phyloP scores from a whole-genome alignment of 768 basidiomycete genomes.

The Pholiota conissans region DNA sequence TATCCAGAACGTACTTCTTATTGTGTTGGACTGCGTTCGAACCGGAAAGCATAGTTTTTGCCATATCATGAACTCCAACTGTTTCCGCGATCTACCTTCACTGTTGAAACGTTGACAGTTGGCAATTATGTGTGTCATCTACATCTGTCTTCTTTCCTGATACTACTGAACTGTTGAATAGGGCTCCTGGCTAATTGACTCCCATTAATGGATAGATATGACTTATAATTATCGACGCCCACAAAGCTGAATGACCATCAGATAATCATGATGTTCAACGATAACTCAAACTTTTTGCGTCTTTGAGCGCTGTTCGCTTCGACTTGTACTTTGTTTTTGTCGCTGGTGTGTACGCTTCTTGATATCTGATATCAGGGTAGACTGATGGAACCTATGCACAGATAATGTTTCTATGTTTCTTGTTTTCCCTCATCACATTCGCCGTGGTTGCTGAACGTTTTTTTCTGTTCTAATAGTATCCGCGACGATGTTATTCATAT shows the following conservation, averaged over 20 bases:
- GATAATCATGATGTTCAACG: not conserved
- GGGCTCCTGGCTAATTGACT: not conserved
- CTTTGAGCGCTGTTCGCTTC: not conserved
- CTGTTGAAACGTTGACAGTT: too few relatives aligned
- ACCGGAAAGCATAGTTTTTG: too few relatives aligned
- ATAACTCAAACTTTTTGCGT: not conserved
- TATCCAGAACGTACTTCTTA: too few relatives aligned
- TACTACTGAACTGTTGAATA: not conserved
- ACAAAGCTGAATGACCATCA: not conserved
- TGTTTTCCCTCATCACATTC: not conserved
- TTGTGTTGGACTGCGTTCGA: too few relatives aligned
- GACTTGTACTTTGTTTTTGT: not conserved
- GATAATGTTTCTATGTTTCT: not conserved
- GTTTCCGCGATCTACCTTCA: too few relatives aligned
- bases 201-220: not conserved
- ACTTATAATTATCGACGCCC: not conserved
- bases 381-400: not conserved
- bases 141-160: not conserved
- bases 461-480: not conserved
- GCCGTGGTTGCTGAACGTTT: not conserved
- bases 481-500: not conserved
- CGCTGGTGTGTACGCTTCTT: not conserved
- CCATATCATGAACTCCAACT: too few relatives aligned
- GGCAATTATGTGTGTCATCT: not conserved
- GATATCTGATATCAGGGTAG: not conserved